Percentiles rank a stretch among this genome's conserved stretches.
Evolutionary conservation across 768 basidiomycete genomes (phyloP).

Genomic region (Tulasnella sp.): DNA sequence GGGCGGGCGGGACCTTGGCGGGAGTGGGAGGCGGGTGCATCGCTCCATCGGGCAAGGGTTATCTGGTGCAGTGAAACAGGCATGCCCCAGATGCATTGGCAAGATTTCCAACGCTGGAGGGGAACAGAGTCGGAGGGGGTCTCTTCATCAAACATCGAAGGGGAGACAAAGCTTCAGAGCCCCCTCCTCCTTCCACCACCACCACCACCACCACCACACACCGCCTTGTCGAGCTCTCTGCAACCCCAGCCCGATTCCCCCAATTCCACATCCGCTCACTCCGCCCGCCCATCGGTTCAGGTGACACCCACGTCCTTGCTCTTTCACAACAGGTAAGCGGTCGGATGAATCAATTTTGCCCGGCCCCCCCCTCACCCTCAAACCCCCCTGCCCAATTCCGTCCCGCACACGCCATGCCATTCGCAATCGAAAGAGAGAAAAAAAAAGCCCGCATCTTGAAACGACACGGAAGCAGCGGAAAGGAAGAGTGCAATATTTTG

Average conservation of each 20-base stretch:
- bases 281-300: neutral
- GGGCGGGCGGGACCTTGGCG: neutral
- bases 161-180: neutral
- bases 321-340: neutral
- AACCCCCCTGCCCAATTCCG: neutral
- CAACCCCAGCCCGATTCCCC: neutral
- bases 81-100: constrained; percentile 1
- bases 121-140: constrained; percentile 4
- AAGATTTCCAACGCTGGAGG: neutral
- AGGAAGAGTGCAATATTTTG: neutral
- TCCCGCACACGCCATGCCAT: neutral
- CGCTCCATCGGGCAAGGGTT: constrained; percentile 9
- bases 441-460: neutral
- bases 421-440: neutral
- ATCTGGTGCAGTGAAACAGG: constrained; percentile 11
- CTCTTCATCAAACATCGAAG: neutral
- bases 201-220: constrained; percentile 5
- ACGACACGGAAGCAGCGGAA: neutral
- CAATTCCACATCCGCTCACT: neutral
- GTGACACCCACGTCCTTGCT: neutral
- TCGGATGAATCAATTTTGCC: constrained; percentile 1
- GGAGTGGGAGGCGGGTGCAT: constrained; percentile 6
- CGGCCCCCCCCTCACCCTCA: neutral
- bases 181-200: neutral
- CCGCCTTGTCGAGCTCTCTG: neutral